A percentile compares a stretch with the other conserved stretches of the same genome.
Evolutionary conservation across 2,329 filamentous ascomycete genomes (phyloP).

Genomic region (Microdochium nivale): DNA sequence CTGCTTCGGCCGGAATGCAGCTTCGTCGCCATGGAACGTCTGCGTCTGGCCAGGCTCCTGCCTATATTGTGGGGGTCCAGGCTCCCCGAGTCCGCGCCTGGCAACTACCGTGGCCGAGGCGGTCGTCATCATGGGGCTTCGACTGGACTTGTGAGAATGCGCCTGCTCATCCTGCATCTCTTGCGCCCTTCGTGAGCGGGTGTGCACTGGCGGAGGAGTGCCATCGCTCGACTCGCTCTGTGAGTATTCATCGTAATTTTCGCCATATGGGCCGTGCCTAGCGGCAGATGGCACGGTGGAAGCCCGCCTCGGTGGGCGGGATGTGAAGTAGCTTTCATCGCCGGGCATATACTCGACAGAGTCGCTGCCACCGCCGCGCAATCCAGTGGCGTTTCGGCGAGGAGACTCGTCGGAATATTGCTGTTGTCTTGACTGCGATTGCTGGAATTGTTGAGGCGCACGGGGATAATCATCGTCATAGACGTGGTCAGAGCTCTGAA

Average conservation of each 20-base stretch:
- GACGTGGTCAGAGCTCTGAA: slow-evolving; percentile 29
- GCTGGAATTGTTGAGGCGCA: not conserved
- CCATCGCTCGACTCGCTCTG: slow-evolving; percentile 3
- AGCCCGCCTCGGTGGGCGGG: slow-evolving; percentile 22
- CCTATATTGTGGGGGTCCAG: not conserved
- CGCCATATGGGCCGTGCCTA: slow-evolving; percentile 3
- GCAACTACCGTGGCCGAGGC: not conserved
- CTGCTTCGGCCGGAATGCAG: slow-evolving; percentile 12
- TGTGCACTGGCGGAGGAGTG: not conserved
- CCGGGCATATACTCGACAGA: slow-evolving; percentile 41
- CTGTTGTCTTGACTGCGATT: not conserved
- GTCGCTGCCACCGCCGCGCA: slow-evolving; percentile 28
- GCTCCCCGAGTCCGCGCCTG: not conserved
- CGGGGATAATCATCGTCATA: slow-evolving; percentile 9
- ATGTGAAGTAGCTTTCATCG: slow-evolving; percentile 50
- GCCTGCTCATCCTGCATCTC: not conserved
- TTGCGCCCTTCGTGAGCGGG: not conserved
- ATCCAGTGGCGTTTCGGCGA: slow-evolving; percentile 6
- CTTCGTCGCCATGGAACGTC: not conserved
- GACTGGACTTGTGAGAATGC: not conserved
- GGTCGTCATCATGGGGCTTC: not conserved
- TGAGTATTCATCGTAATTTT: slow-evolving; percentile 2
- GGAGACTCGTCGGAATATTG: not conserved
- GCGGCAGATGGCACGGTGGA: slow-evolving; percentile 14
- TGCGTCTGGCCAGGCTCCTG: not conserved